These are phyloP conservation scores for Ustulina deusta DNA, from an alignment of 2,329 filamentous ascomycete species.

Conservation along the genomic window DNA sequence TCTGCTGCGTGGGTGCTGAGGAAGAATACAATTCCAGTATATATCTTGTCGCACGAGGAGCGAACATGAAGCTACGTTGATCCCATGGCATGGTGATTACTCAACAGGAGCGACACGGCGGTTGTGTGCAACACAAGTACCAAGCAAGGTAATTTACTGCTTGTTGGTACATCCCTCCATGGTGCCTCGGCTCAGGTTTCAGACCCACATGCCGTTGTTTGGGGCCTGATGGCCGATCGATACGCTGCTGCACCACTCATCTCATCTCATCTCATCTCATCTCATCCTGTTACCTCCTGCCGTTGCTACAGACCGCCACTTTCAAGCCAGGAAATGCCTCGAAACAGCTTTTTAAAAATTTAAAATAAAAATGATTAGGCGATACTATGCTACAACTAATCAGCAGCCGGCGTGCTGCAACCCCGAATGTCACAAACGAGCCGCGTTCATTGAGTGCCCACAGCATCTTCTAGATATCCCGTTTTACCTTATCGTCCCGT, in stretches of 20 bases:
- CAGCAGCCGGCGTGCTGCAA: not conserved
- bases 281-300: too few species aligned
- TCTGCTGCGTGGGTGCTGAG: slow-evolving; percentile 13
- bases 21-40: not conserved
- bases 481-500: slow-evolving; percentile 46
- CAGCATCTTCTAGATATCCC: not conserved
- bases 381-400: slow-evolving; percentile 7
- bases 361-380: not conserved
- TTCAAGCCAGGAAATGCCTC: not conserved
- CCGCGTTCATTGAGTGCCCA: not conserved
- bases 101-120: slow-evolving; percentile 17
- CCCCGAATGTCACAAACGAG: not conserved
- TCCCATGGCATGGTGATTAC: slow-evolving; percentile 4
- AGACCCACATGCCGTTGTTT: not conserved
- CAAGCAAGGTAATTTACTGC: not conserved
- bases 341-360: not conserved
- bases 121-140: too few species aligned
- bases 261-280: too few species aligned
- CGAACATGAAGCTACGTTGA: not conserved
- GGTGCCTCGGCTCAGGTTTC: not conserved
- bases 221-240: not conserved
- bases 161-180: not conserved
- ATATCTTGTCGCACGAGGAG: not conserved
- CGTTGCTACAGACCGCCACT: not conserved
- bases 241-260: not conserved